Base-by-base conservation (phyloP, 2,329 filamentous ascomycete species). In the Aspergillus sp. region DNA sequence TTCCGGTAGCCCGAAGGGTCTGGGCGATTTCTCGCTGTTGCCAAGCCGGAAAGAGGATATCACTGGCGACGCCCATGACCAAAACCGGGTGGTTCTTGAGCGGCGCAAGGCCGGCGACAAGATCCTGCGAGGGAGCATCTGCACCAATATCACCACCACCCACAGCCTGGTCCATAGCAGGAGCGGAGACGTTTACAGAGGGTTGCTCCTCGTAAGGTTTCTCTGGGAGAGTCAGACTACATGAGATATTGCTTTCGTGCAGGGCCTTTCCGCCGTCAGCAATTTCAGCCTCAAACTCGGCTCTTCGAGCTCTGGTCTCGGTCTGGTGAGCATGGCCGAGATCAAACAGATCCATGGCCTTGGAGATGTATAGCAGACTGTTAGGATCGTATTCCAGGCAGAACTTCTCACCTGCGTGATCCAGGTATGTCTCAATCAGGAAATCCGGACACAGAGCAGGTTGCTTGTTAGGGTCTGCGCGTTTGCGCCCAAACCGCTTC, bases 291-390 rank as follows among this genome's bases (percentile, higher is more conserved):
- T 84, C 79, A 51, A 89, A 87, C 57, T 86, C 82, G 13, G 83
- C 80, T 15, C 93, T 83, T 28, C 92, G 85, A 32, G 80, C 72
- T 19, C 81, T 81, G 2, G 90, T 87, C 19, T 84, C 86, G 3
- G 80, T 76, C 72, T 93, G 91, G 71, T 89, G 88, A 43, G 86
- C 84, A 51, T 81, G 81, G 23, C 95, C 92, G 0, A 99, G 85
- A 70, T 99, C 95, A 75, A 99, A 99, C 12, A 99, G 82, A 73
- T 99, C 95, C 95, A 99, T 99, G 5, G 95, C 95, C 79, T 99
- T 99, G 75, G 92, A 96, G 59, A 99, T 91, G 75, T 99, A 99
- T 2, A 99, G 82, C 41, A 98, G 80, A 72, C 92, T 97, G 78
- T 99, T 99, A 25, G 95, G 88, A 71, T 99, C 95, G 74, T 98